Evolutionary conservation across 306 rosid genomes (phyloP).

Genomic region (Begonia masoniana): DNA sequence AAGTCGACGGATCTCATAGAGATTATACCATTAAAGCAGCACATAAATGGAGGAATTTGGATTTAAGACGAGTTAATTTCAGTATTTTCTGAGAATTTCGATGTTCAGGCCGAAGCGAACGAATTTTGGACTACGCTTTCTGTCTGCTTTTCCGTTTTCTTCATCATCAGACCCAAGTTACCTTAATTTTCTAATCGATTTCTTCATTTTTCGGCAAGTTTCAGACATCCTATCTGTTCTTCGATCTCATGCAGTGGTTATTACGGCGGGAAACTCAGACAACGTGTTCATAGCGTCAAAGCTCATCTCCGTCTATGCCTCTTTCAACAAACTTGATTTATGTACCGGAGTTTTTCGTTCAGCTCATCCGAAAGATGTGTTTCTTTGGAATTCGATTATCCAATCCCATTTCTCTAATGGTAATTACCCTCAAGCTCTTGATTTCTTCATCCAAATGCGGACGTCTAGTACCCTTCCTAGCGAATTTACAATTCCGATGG

Average conservation of each 20-base stretch:
- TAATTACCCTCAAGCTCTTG: constrained; percentile 19
- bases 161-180: constrained; percentile 10
- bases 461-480: constrained; percentile 23
- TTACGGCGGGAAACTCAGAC: constrained; percentile 64
- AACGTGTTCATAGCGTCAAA: constrained; percentile 58
- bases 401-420: constrained; percentile 56
- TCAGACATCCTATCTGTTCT: constrained; percentile 32
- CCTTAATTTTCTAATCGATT: constrained; percentile 15
- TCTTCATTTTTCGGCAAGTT: constrained; percentile 27
- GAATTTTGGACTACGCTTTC: constrained; percentile 9
- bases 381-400: constrained; percentile 69
- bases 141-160: constrained; percentile 7
- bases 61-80: no score
- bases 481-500: constrained; percentile 54
- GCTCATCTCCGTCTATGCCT: constrained; percentile 53
- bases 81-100: not conserved
- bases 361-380: constrained; percentile 33
- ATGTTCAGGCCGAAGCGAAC: constrained; percentile 10
- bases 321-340: constrained; percentile 22
- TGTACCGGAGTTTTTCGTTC: constrained; percentile 32
- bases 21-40: no score
- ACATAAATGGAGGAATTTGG: no score
- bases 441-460: constrained; percentile 45
- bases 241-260: constrained; percentile 39
- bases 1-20: no score